Evolutionary conservation across 371 early-diverging fungal genomes (phyloP).

Genomic region (Circinella minor): DNA sequence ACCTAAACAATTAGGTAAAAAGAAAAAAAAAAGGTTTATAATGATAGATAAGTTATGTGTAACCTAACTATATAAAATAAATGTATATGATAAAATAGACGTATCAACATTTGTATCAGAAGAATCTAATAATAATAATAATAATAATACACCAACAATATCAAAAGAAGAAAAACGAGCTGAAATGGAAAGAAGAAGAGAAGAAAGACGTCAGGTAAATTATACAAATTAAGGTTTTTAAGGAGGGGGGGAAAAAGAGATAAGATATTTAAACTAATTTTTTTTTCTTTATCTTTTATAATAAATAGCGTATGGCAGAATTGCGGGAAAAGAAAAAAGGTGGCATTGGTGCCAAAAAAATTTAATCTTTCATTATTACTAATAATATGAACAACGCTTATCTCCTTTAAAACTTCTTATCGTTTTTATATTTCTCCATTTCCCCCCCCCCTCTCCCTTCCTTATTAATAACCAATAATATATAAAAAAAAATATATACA

Average conservation of each 20-base stretch:
- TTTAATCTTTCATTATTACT: background rate
- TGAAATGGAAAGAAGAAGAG: slow-evolving; percentile 62
- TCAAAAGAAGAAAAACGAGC: slow-evolving; percentile 58
- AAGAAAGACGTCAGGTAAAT: slow-evolving; percentile 62
- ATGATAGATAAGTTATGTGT: no score
- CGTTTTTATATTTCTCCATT: background rate
- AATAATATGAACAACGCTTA: background rate
- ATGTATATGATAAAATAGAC: background rate
- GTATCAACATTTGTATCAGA: no score
- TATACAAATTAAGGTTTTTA: no score
- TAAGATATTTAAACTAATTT: no score
- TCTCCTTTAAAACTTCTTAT: background rate
- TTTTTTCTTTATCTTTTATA: no score
- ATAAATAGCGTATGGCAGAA: slow-evolving; percentile 51
- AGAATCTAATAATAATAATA: background rate
- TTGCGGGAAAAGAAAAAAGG: slow-evolving; percentile 53
- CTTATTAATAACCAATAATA: no score
- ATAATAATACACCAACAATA: slow-evolving; percentile 15
- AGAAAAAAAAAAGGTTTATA: background rate
- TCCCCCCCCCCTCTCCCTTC: no score
- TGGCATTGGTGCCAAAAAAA: slow-evolving; percentile 49
- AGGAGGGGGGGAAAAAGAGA: no score
- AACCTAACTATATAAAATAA: no score
- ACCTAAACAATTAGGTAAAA: slow-evolving; percentile 39
- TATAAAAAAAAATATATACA: no score